Evolutionary conservation across 148 eudicot genomes (phyloP), one percentile per base, ranked within the genome.

Genomic region (Linanthus parryae): DNA sequence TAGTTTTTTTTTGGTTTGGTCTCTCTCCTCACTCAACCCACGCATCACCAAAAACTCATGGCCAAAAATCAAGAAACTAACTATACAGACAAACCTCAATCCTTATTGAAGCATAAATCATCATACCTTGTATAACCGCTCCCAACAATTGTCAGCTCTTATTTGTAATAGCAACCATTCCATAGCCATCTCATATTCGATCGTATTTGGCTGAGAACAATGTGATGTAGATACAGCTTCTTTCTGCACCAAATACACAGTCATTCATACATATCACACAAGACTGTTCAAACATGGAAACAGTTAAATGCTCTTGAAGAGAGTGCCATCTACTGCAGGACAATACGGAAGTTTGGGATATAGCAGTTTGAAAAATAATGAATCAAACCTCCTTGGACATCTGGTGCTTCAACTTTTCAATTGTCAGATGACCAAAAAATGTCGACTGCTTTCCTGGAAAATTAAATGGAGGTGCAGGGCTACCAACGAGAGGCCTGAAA

Each of bases 171-270:
- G 44, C 22, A 69, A 65, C 96, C 96, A 88, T 42, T 84, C 82
- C 64, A 81, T 50, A 38, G 89, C 94, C 94, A 88, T 59, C 30
- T 79, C 89, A 69, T 66, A 81, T 66, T 88, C 94, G 31, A 81
- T 54, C 3, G 81, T 88, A 57, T 81, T 79, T 1, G 80, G 44
- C 67, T 88, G 94, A 53, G 94, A 62, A 65, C 57, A 70, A 68
- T 88, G 96, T 14, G 96, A 81, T 33, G 94, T 84, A 42, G 96
- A 84, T 20, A 88, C 78, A 24, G 96, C 96, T 38, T 68, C 71
- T 63, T 54, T 33, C 55, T 51, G 28, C 40, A 33, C 34, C 34
- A 14, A 19, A 7, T 18, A 31, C 11, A 19, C 4, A 31, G 38
- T 12, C n/a, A n/a, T n/a, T n/a, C n/a, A n/a, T n/a, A n/a, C n/a